Evolutionary conservation across 164 flowering plant genomes (phyloP), one percentile per base, ranked within the genome.

Genomic region (Sextonia rubra): DNA sequence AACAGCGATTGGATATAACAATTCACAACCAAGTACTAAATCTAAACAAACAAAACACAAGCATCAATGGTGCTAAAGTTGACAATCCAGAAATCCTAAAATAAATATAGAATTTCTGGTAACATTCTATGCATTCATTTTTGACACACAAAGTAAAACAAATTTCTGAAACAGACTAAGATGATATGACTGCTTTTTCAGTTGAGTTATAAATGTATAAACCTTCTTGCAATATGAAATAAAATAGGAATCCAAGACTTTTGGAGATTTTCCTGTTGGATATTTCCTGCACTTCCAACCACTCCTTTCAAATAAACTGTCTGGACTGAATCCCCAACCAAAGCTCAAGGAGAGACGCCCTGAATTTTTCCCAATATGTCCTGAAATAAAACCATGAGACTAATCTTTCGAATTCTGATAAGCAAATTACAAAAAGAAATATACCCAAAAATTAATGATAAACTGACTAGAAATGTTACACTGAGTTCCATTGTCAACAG

Each of bases 281-380:
- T 22, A 49, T 93, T 87, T 79, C 99, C 98, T 65, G 97, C 86
- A 78, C 93, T 90, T 83, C 97, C 97, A 79, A 83, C 72, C 62
- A 87, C 92, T 73, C 86, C 95, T 55, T 74, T 82, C 74, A 96
- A 74, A 82, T 91, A 90, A 62, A 92, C 95, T 20, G 99, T 93
- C 80, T 96, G 99, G 82, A 96, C 88, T n/a, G 99, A 96, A 81
- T 96, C 98, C 66, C 93, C 77, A 64, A 95, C 80, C 60, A 95
- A 68, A 77, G 91, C 95, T 66, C 89, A 86, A 14, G 97, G 97
- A 26, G 85, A 86, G 27, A 91, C 85, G 22, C 12, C 73, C 65
- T 86, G 87, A 71, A 85, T 74, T 79, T 93, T 88, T 64, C 74
- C 83, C 60, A 95, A 70, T 76, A 95, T 90, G 70, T 95, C 99